These are phyloP conservation scores for Lophium mytilinum DNA, from an alignment of 495 filamentous ascomycete species.

Conservation along the genomic window DNA sequence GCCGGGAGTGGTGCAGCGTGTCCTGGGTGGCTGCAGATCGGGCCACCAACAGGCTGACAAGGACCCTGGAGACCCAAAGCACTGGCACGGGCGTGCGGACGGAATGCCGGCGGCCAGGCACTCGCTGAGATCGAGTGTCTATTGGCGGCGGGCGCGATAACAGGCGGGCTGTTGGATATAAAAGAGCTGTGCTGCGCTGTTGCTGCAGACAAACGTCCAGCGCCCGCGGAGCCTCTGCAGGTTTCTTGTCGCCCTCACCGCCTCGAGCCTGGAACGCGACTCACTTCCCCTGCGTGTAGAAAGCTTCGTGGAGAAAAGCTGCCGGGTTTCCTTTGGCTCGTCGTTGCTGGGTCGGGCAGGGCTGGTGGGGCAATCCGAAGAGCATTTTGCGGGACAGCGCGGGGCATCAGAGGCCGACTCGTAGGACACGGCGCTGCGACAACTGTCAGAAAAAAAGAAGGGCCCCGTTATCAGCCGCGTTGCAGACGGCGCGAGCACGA, in stretches of 20 bases:
- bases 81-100: neutral
- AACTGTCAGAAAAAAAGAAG: neutral
- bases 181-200: neutral
- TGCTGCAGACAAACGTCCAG: too few species aligned
- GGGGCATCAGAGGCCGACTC: conserved; percentile 1
- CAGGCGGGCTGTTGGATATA: neutral
- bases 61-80: neutral
- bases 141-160: neutral
- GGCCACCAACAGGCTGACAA: too few species aligned
- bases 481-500: too few species aligned
- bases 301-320: too few species aligned
- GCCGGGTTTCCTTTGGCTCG: too few species aligned
- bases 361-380: neutral
- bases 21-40: neutral
- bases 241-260: too few species aligned
- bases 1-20: too few species aligned
- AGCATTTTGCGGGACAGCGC: neutral
- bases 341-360: neutral
- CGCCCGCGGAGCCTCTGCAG: too few species aligned
- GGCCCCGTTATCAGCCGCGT: neutral
- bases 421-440: neutral
- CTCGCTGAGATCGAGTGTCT: neutral
- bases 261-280: too few species aligned
- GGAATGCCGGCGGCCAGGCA: neutral
- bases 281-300: too few species aligned